phyloP scores from a whole-genome alignment of 345 rosid species.

The Citrus medica region DNA sequence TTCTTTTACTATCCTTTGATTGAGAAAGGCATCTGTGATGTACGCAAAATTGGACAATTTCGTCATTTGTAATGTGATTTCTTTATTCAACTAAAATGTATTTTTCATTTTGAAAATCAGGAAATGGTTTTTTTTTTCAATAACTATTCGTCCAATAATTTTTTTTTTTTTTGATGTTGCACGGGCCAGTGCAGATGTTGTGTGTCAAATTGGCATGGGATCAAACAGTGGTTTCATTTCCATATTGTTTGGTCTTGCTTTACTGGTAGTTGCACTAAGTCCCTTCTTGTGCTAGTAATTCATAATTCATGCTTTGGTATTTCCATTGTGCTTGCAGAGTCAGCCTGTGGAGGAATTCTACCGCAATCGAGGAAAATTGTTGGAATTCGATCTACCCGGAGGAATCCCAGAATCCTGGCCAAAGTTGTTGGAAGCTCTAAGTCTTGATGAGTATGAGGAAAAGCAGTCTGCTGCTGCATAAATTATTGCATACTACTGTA shows the following conservation, averaged over 20 bases:
- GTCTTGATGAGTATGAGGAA: slow-evolving; percentile 75
- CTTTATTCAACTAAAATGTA: background rate
- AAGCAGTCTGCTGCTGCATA: slow-evolving; percentile 71
- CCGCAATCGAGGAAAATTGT: slow-evolving; percentile 58
- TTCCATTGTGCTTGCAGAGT: slow-evolving; percentile 51
- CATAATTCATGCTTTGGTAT: background rate
- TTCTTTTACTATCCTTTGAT: background rate
- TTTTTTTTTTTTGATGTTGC: background rate
- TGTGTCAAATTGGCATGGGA: background rate
- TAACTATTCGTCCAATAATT: background rate
- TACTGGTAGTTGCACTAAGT: background rate
- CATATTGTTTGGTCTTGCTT: background rate
- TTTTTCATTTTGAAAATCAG: background rate
- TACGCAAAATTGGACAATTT: background rate
- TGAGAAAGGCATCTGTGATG: background rate
- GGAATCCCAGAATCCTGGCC: slow-evolving; percentile 98
- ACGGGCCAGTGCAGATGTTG: background rate
- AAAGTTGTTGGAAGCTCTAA: slow-evolving; percentile 80
- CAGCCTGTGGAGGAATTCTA: slow-evolving; percentile 87
- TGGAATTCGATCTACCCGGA: slow-evolving; percentile 89
- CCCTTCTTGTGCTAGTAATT: background rate
- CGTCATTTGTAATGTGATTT: background rate
- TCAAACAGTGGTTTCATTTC: background rate
- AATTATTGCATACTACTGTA: slow-evolving; percentile 23
- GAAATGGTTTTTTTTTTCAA: background rate